Conservation (phyloP, 1,284 basidiomycete genomes). For the Naganishia albida region DNA sequence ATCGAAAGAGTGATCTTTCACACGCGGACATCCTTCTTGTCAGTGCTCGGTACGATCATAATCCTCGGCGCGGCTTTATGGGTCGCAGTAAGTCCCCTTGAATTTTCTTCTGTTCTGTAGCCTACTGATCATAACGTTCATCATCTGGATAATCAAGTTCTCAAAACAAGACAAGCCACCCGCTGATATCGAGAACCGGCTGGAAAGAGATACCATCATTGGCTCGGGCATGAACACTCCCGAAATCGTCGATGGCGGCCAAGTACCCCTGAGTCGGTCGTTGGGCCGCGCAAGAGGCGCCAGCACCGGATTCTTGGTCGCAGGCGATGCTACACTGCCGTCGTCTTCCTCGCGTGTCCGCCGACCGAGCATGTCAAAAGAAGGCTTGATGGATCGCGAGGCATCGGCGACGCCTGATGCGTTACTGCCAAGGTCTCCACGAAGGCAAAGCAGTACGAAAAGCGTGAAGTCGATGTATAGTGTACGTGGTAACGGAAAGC, state of each 20-base stretch:
- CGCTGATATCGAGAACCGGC: conserved; percentile 15
- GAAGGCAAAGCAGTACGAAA: no score
- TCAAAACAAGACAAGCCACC: conserved; percentile 27
- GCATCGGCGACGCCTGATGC: neutral
- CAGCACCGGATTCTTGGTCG: neutral
- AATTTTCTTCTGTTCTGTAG: neutral
- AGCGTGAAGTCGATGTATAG: neutral
- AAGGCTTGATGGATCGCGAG: conserved; percentile 3
- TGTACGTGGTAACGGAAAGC: neutral
- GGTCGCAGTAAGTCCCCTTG: conserved; percentile 47
- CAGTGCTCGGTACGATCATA: conserved; percentile 47
- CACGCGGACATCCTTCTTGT: conserved; percentile 46
- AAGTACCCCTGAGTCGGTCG: conserved; percentile 17
- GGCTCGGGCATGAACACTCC: conserved; percentile 22
- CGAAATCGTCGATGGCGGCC: conserved; percentile 22
- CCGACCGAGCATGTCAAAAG: conserved; percentile 15
- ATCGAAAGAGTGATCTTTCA: conserved; percentile 51
- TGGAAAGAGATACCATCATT: neutral
- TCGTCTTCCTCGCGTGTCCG: neutral
- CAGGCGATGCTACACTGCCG: neutral
- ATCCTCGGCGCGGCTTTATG: conserved; percentile 50
- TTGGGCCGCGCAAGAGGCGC: neutral
- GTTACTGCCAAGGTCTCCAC: neutral
- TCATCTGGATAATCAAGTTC: neutral
- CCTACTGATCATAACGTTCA: neutral